Percentiles rank a stretch among this genome's conserved stretches.
Evolutionary conservation across 176 grass and related monocot genomes (phyloP).

Genomic region (Triticum turgidum): DNA sequence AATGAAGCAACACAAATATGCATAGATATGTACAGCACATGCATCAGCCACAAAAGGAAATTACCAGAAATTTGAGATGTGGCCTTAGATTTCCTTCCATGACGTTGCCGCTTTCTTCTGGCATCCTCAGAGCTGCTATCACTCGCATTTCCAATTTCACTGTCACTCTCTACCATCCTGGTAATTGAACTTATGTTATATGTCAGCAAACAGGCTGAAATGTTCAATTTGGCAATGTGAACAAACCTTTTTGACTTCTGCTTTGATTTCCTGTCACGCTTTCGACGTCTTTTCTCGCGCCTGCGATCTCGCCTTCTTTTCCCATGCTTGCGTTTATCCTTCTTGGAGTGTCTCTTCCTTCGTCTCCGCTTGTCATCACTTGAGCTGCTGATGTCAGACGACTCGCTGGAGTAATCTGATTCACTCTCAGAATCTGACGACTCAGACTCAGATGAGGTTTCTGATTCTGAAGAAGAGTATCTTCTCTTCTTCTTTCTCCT

Average conservation of each 20-base stretch:
- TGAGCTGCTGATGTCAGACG: slow-evolving; percentile 86
- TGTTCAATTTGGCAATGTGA: slow-evolving; percentile 5
- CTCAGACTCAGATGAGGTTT: slow-evolving; percentile 78
- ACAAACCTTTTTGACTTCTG: slow-evolving; percentile 65
- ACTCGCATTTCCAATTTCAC: slow-evolving; percentile 48
- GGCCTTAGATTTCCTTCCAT: slow-evolving; percentile 53
- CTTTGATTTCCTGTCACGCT: slow-evolving; percentile 77
- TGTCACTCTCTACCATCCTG: slow-evolving; percentile 56
- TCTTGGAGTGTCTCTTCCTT: slow-evolving; percentile 63
- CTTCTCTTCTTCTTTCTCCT: slow-evolving; percentile 76
- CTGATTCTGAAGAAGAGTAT: slow-evolving; percentile 83
- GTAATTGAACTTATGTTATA: slow-evolving; percentile 25
- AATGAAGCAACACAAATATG: slow-evolving; percentile 7
- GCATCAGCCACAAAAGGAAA: slow-evolving; percentile 20
- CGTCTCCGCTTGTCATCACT: slow-evolving; percentile 73
- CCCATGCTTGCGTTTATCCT: slow-evolving; percentile 67
- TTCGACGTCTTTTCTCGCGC: slow-evolving; percentile 72
- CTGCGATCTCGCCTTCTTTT: slow-evolving; percentile 75
- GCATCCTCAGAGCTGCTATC: slow-evolving; percentile 57
- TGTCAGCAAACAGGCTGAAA: not conserved
- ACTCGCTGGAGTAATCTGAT: slow-evolving; percentile 71
- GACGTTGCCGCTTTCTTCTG: slow-evolving; percentile 47
- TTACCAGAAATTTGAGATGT: slow-evolving; percentile 70
- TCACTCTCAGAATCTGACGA: slow-evolving; percentile 72
- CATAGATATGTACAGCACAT: not conserved